phyloP scores from a whole-genome alignment of 495 filamentous ascomycete species.

The Clavariopsis aquatica region DNA sequence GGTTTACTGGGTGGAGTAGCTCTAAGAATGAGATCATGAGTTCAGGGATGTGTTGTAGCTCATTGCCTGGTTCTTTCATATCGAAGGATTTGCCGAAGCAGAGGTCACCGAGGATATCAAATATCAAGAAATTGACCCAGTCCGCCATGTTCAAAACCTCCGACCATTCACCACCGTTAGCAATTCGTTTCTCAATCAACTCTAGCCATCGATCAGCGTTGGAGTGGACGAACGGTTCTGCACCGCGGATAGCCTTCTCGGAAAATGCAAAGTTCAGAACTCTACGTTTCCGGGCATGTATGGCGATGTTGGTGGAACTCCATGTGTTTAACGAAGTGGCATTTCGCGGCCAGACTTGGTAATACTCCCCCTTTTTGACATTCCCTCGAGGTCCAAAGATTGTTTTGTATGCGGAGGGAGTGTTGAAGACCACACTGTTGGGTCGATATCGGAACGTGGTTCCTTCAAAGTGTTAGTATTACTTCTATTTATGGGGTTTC shows the following conservation, averaged over 20 bases:
- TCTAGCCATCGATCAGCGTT: conserved; percentile 41
- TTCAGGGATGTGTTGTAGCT: not conserved
- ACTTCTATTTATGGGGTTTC: not conserved
- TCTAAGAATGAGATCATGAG: not conserved
- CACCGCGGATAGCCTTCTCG: not conserved
- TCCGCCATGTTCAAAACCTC: conserved; percentile 52
- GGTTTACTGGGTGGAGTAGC: conserved; percentile 3
- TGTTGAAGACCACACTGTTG: not conserved
- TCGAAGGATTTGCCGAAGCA: conserved; percentile 67
- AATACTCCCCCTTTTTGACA: not conserved
- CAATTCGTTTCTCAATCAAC: conserved; percentile 9
- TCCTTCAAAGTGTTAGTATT: not conserved
- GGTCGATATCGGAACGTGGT: not conserved
- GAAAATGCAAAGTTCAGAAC: conserved; percentile 1
- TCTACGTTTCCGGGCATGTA: not conserved
- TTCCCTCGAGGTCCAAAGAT: not conserved
- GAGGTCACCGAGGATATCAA: conserved; percentile 72
- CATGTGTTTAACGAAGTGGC: not conserved
- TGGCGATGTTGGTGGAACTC: not conserved
- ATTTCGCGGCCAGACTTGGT: not conserved
- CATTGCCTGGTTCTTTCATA: conserved; percentile 19
- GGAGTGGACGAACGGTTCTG: not conserved
- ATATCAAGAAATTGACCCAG: conserved; percentile 64
- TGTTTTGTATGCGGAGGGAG: not conserved
- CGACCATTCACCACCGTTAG: conserved; percentile 10